Base-by-base conservation (phyloP, 176 grass and related monocot genomes). In the Triticum timopheevii region DNA sequence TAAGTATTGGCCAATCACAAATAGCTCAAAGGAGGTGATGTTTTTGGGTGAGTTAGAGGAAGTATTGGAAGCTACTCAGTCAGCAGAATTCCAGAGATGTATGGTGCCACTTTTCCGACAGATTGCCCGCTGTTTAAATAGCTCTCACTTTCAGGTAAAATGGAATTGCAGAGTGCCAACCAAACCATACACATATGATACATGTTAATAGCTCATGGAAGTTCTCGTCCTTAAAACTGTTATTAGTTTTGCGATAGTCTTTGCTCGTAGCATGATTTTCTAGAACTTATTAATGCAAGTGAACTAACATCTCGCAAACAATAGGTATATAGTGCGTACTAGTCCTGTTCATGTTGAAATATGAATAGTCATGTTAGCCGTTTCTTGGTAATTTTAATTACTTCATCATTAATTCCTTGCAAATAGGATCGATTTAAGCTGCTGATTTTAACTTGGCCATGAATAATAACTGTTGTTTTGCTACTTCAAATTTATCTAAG, bases 11-110 rank as follows among this genome's bases (percentile, higher is more conserved):
- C 93, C 93, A 62, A 90, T 94, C 34, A 94, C 93, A 2, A 94
- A 94, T 88, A 94, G 93, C 44, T 85, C 93, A 28, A 94, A 94
- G 87, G 93, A 94, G 86, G 93, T 94, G 25, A 88, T 92, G 93
- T 92, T 94, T 89, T 83, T 94, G 90, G 90, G 93, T 10, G 93
- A 94, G 85, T 71, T 94, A 72, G 93, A 94, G 76, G 93, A 94
- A 67, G 77, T 94, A 31, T 36, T 94, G 74, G 93, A 94, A 80
- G 85, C 87, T 68, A 92, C 90, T 65, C 93, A 94, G 72, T 40
- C 85, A 86, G 78, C 93, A 73, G 93, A 94, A 69, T 94, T 94
- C 68, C 93, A 92, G 82, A 87, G 87, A 85, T 94, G 90, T 66
- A 94, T 94, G 93, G 85, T 92, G 8, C 87, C 82, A 49, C 85